A percentile compares a stretch with the other conserved stretches of the same genome.
These are phyloP conservation scores for Drechslerella coelobrocha DNA, from an alignment of 2,329 filamentous ascomycete species.

Conservation along the genomic window DNA sequence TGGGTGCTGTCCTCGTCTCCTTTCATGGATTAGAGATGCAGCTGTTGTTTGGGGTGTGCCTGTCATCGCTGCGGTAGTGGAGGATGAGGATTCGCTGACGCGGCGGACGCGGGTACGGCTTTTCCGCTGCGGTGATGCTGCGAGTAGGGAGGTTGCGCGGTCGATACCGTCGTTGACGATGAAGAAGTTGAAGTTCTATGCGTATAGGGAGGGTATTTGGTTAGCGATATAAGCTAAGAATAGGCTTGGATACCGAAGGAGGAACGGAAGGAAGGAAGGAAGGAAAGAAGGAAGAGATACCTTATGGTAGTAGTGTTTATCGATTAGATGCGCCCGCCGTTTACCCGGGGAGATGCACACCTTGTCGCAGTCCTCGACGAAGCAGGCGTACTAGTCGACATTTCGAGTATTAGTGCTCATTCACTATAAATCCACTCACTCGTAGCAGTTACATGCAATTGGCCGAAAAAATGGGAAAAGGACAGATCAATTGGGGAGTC, in stretches of 20 bases:
- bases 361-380: constrained; percentile 42
- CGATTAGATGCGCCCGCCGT: constrained; percentile 35
- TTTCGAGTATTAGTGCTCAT: neutral
- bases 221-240: neutral
- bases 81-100: constrained; percentile 16
- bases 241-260: no score
- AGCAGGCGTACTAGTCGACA: constrained; percentile 25
- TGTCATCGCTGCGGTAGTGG: neutral
- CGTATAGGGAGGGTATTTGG: no score
- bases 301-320: constrained; percentile 46
- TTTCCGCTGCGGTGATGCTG: constrained; percentile 32
- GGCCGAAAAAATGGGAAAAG: neutral
- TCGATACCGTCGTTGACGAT: constrained; percentile 48
- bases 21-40: no score
- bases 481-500: no score
- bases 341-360: constrained; percentile 36
- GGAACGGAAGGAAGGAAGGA: neutral
- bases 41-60: no score
- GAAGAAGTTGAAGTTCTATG: constrained; percentile 48
- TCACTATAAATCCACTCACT: neutral
- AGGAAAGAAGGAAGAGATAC: no score
- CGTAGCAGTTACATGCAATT: neutral
- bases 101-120: constrained; percentile 32
- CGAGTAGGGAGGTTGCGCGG: constrained; percentile 31
- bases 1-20: no score